Evolutionary conservation across 140 eudicot species (phyloP), one percentile per base, ranked within the genome.

Genomic region (Bidens hawaiensis): DNA sequence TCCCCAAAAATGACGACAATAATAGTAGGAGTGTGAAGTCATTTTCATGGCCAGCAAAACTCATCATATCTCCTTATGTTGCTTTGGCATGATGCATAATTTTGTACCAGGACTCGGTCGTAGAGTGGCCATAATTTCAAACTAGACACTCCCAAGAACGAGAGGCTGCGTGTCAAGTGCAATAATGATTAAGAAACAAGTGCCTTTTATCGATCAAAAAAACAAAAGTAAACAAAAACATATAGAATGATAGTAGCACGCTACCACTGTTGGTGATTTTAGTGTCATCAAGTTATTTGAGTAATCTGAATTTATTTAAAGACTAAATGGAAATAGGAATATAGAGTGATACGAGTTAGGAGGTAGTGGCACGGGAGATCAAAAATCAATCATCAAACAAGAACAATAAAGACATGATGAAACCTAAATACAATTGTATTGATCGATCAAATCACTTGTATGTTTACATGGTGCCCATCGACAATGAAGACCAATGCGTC

Each of bases 1-100:
- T 74, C 74, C 79, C 64, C 30, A 74, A 58, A 67, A 74, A 60
- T 50, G 70, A 67, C 50, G 69, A 74, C n/a, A n/a, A n/a, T n/a
- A 51, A 38, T 48, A 13, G 74, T 31, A 59, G 60, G 48, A 38
- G 12, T 64, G 79, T 49, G 25, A 43, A 50, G 79, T 74, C 75
- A 67, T 74, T 74, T 74, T 74, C 79, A 59, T n/a, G 42, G 64
- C 5, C 79, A 59, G 74, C 25, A 60, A 50, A 61, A 61, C 41
- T 67, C 64, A 60, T 74, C 64, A 67, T 74, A 6, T 15, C 64
- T 67, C 70, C 41, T 49, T 67, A 67, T 67, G 70, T 60, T 67
- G 72, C 64, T 27, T 67, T 74, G 69, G 74, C 70, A 74, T 74
- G 74, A 13, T 54, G 63, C 55, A 57, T 56, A 65, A 36, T 16